Percentiles rank a stretch among this genome's conserved stretches.
These are phyloP conservation scores for Terana coerulea DNA, from an alignment of 768 basidiomycete genomes.

Conservation along the genomic window DNA sequence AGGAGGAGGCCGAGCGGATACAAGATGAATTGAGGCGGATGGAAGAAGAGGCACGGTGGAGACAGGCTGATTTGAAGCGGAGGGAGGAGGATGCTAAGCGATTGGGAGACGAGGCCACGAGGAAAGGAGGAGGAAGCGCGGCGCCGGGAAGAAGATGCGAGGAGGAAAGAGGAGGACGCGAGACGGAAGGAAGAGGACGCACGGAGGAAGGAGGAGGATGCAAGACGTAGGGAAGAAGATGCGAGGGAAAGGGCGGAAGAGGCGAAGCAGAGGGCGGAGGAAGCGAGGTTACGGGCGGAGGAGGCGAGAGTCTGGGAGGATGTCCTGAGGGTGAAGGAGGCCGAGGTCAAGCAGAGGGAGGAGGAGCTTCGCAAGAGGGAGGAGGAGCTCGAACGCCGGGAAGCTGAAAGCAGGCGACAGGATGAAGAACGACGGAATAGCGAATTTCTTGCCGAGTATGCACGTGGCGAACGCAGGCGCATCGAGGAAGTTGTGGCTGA, in stretches of 20 bases:
- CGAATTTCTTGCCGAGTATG: conserved; percentile 3
- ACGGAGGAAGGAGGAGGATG: conserved; percentile 26
- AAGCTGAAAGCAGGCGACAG: conserved; percentile 10
- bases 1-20: conserved; percentile 30
- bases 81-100: conserved; percentile 30
- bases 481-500: conserved; percentile 9
- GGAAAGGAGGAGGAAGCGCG: conserved; percentile 24
- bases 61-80: conserved; percentile 19
- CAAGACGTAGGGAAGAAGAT: conserved; percentile 29
- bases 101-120: conserved; percentile 33
- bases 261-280: conserved; percentile 15
- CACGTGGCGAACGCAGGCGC: neutral
- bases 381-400: conserved; percentile 14
- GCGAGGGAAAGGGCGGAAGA: conserved; percentile 15
- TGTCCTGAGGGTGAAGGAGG: conserved; percentile 14
- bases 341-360: conserved; percentile 8
- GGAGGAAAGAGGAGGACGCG: conserved; percentile 28
- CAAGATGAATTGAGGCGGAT: conserved; percentile 21
- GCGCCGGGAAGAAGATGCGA: conserved; percentile 19
- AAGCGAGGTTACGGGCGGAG: conserved; percentile 16
- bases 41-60: conserved; percentile 31
- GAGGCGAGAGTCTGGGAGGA: conserved; percentile 19
- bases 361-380: conserved; percentile 10
- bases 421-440: conserved; percentile 15
- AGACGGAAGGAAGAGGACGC: conserved; percentile 28